phyloP scores from a whole-genome alignment of 116 monocot genomes.

The Phalaenopsis hybrid region DNA sequence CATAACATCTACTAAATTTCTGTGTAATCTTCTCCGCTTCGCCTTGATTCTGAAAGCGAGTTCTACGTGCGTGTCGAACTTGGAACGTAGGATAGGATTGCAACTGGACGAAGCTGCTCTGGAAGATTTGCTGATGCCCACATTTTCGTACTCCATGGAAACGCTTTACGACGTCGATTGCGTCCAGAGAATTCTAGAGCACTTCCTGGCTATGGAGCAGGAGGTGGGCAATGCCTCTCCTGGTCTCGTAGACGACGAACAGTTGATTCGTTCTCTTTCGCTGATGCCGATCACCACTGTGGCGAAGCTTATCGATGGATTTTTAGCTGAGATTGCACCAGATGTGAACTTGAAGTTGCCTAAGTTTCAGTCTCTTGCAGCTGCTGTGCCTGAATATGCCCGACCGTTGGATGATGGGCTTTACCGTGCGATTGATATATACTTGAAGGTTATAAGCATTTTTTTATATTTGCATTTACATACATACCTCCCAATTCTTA shows the following conservation, averaged over 20 bases:
- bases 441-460: conserved; percentile 18
- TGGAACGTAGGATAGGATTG: conserved; percentile 27
- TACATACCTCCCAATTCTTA: too few relatives aligned
- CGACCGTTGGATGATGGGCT: conserved; percentile 29
- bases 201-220: conserved; percentile 23
- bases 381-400: conserved; percentile 25
- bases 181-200: conserved; percentile 22
- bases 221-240: conserved; percentile 11
- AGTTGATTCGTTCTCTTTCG: conserved; percentile 18
- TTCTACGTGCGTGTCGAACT: conserved; percentile 10
- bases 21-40: conserved; percentile 12
- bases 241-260: conserved; percentile 18
- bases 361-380: conserved; percentile 23
- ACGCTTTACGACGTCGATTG: conserved; percentile 27
- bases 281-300: conserved; percentile 16
- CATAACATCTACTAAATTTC: conserved; percentile 3
- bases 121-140: conserved; percentile 26
- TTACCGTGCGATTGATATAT: conserved; percentile 29
- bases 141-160: conserved; percentile 24
- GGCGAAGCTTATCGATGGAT: conserved; percentile 23
- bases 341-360: conserved; percentile 26
- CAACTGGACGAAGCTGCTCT: conserved; percentile 22
- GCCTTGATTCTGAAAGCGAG: conserved; percentile 12
- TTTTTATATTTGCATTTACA: background rate
- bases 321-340: conserved; percentile 23